phyloP scores from a whole-genome alignment of 1,284 basidiomycete genomes.

The Xerocomus amazonicus region DNA sequence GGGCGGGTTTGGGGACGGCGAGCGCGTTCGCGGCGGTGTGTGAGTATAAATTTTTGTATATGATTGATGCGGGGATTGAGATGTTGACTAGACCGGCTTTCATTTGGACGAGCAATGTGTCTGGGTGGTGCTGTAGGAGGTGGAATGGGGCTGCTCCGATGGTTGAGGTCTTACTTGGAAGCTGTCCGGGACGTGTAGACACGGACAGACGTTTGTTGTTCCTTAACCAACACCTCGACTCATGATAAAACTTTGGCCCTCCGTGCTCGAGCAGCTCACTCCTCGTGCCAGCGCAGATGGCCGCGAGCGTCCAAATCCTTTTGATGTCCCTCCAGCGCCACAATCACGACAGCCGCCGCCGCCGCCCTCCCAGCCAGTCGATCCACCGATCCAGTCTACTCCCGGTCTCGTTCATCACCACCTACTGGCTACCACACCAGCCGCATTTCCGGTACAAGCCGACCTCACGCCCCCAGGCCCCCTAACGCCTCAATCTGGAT shows the following conservation, averaged over 20 bases:
- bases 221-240: slow-evolving; percentile 9
- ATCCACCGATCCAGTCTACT: slow-evolving; percentile 11
- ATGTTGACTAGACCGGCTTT: slow-evolving; percentile 51
- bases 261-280: slow-evolving; percentile 67
- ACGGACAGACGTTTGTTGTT: not conserved
- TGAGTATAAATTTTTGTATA: slow-evolving; percentile 37
- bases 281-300: slow-evolving; percentile 54
- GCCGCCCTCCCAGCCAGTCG: not conserved
- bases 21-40: slow-evolving; percentile 57
- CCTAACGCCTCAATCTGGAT: slow-evolving; percentile 40
- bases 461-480: slow-evolving; percentile 35
- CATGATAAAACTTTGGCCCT: slow-evolving; percentile 67
- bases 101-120: slow-evolving; percentile 46
- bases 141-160: slow-evolving; percentile 50
- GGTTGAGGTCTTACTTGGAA: slow-evolving; percentile 39
- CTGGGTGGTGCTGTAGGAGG: slow-evolving; percentile 54
- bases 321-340: slow-evolving; percentile 47
- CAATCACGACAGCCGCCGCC: not conserved
- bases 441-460: slow-evolving; percentile 25
- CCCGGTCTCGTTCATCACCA: slow-evolving; percentile 36
- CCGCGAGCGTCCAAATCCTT: slow-evolving; percentile 64
- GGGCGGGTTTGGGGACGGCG: slow-evolving; percentile 63
- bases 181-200: slow-evolving; percentile 14
- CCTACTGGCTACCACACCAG: slow-evolving; percentile 34
- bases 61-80: not conserved